Evolutionary conservation across 768 basidiomycete species (phyloP), one percentile per base, ranked within the genome.

Genomic region (Leucosporidium creatinivorum): DNA sequence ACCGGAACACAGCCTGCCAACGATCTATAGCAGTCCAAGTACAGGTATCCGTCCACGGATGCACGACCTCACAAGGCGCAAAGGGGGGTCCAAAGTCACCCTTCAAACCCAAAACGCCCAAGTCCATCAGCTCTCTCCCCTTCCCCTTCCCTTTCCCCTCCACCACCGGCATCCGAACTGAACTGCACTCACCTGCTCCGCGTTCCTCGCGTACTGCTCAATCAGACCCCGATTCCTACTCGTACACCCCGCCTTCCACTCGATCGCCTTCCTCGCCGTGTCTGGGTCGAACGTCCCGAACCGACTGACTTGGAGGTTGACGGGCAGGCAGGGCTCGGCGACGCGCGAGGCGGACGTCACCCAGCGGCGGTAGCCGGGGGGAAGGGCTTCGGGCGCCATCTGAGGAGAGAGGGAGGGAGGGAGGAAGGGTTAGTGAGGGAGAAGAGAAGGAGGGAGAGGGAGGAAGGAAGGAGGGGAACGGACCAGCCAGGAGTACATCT

Each of bases 1-100:
- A 93, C 79, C 84, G 85, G 77, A 87, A 89, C 9, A 96, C 92
- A 23, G 84, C 80, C 72, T 87, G 82, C 78, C 93, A 89, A 33
- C 91, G 86, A 49, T 84, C 83, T n/a, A 86, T 69, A 18, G 84
- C 84, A 2, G 86, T 85, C 15, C 80, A 77, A 9, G 79, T 73
- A 76, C 89, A 92, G 13, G 81, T 82, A 25, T 87, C 83, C 9
- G 80, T 72, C 79, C 82, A 83, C 9, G 93, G 93, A 74, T 98
- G 93, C 1, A 90, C 82, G n/a, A 83, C 85, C 18, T 82, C 83
- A 74, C 78, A 80, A 5, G 79, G 79, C 4, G 78, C 76, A 33
- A 70, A 74, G 52, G 55, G 69, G 49, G 58, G 73, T 15, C 74
- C 77, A 71, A 59, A 67, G 25, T 75, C 70, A 12, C 79, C 80